phyloP scores from a whole-genome alignment of 495 filamentous ascomycete genomes.

The Aspergillus coremiiformis region DNA sequence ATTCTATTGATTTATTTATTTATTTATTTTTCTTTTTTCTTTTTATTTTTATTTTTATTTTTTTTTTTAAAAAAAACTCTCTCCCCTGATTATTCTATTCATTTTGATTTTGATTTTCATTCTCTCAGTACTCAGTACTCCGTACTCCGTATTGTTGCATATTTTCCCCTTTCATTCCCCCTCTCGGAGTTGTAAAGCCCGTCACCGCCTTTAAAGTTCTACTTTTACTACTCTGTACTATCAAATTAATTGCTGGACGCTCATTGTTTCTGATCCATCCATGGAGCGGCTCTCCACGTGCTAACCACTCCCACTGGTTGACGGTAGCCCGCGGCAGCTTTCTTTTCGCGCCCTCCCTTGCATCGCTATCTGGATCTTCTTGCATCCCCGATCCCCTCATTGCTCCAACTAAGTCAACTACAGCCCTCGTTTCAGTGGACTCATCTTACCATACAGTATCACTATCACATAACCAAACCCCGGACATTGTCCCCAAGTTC shows the following conservation, averaged over 20 bases:
- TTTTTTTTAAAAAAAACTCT: too few species aligned
- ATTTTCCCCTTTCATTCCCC: neutral
- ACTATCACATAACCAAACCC: slow-evolving; percentile 9
- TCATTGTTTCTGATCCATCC: slow-evolving; percentile 11
- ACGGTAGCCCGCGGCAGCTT: slow-evolving; percentile 17
- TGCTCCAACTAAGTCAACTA: slow-evolving; percentile 10
- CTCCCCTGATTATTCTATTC: neutral
- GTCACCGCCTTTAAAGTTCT: slow-evolving; percentile 7
- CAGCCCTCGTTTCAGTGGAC: slow-evolving; percentile 10
- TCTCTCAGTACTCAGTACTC: neutral
- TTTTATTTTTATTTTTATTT: neutral
- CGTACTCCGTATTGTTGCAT: neutral
- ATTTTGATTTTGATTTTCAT: neutral
- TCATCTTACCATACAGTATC: slow-evolving; percentile 19
- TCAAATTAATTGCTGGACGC: slow-evolving; percentile 3
- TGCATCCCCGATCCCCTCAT: slow-evolving; percentile 17
- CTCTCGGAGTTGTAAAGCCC: neutral
- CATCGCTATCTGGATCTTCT: slow-evolving; percentile 19
- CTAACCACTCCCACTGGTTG: slow-evolving; percentile 19
- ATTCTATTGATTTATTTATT: neutral
- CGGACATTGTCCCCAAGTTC: slow-evolving; percentile 1
- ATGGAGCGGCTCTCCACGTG: slow-evolving; percentile 19
- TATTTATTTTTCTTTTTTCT: neutral
- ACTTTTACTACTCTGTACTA: too few species aligned
- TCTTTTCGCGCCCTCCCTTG: slow-evolving; percentile 20